A percentile compares a stretch with the other conserved stretches of the same genome.
These are phyloP conservation scores for Trypanosoma conorhini DNA, from an alignment of 208 protist genomes.

Conservation along the genomic window DNA sequence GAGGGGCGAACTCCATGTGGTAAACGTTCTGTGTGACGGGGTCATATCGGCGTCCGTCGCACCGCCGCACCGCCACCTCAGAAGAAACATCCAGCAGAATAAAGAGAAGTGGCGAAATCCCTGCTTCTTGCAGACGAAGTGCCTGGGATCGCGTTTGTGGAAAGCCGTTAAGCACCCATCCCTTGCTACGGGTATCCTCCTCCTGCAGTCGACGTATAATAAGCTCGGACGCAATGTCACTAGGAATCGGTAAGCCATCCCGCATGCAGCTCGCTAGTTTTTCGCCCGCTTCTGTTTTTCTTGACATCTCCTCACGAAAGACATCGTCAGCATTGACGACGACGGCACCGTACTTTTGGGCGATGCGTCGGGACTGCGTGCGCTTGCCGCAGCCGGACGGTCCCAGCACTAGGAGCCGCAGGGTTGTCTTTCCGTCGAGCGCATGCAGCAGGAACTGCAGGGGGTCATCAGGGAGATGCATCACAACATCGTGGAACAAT, in stretches of 20 bases:
- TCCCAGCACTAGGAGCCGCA: slow-evolving; percentile 80
- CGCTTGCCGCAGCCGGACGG: slow-evolving; percentile 91
- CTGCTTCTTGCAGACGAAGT: slow-evolving; percentile 69
- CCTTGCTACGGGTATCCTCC: slow-evolving; percentile 40
- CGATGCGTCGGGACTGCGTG: slow-evolving; percentile 82
- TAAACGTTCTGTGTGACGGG: slow-evolving; percentile 27
- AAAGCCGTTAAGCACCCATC: slow-evolving; percentile 89
- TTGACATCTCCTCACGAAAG: slow-evolving; percentile 45
- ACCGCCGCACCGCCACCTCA: slow-evolving; percentile 40
- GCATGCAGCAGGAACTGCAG: slow-evolving; percentile 54
- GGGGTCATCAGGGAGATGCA: slow-evolving; percentile 66
- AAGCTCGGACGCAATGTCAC: slow-evolving; percentile 73
- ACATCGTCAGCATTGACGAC: slow-evolving; percentile 87
- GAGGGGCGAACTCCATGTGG: slow-evolving; percentile 21
- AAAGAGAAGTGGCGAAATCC: slow-evolving; percentile 67
- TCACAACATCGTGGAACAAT: slow-evolving; percentile 74
- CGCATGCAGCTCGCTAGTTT: slow-evolving; percentile 58
- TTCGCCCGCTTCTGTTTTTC: slow-evolving; percentile 45
- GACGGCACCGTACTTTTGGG: slow-evolving; percentile 74
- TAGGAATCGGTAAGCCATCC: slow-evolving; percentile 69
- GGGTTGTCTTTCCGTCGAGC: slow-evolving; percentile 42
- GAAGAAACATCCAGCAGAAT: slow-evolving; percentile 64
- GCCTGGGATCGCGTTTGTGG: slow-evolving; percentile 70
- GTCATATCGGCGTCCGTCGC: slow-evolving; percentile 26
- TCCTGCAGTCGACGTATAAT: slow-evolving; percentile 51